These are phyloP conservation scores for Lactifluus subvellereus DNA, from an alignment of 768 basidiomycete species.

Conservation along the genomic window DNA sequence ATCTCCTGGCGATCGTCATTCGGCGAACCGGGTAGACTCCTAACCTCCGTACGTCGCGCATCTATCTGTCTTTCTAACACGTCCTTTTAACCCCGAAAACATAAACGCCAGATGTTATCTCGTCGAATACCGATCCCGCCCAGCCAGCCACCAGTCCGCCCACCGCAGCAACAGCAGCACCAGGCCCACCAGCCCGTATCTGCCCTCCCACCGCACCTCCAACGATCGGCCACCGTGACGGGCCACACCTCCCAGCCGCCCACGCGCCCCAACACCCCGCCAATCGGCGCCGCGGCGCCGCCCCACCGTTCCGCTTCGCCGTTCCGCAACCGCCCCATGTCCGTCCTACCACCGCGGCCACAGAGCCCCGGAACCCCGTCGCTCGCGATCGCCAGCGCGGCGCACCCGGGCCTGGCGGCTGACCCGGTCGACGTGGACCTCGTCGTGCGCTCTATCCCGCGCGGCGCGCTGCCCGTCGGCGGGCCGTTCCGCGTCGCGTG, in stretches of 20 bases:
- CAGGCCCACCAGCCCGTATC: conserved; percentile 46
- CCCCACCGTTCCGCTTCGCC: conserved; percentile 42
- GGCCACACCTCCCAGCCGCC: conserved; percentile 44
- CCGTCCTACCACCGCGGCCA: conserved; percentile 25
- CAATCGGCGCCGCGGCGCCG: conserved; percentile 32
- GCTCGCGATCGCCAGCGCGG: conserved; percentile 25
- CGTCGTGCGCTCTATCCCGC: conserved; percentile 45
- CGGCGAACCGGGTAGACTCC: conserved; percentile 79
- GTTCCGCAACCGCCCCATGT: conserved; percentile 33
- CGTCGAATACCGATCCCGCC: conserved; percentile 61
- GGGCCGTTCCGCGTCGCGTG: conserved; percentile 56
- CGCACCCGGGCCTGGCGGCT: conserved; percentile 4
- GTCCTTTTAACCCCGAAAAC: background rate
- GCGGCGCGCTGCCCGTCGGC: conserved; percentile 42
- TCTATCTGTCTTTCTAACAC: background rate
- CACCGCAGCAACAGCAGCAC: conserved; percentile 32
- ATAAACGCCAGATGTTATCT: conserved; percentile 55
- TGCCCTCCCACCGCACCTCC: conserved; percentile 75
- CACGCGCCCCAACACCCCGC: conserved; percentile 53
- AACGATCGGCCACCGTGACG: conserved; percentile 41
- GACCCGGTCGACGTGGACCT: conserved; percentile 54
- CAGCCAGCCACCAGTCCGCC: conserved; percentile 34
- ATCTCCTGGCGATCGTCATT: conserved; percentile 83
- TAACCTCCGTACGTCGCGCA: conserved; percentile 58
- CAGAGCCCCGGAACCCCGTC: conserved; percentile 31